Base-by-base conservation (phyloP, 768 basidiomycete genomes). In the Auricularia cornea region DNA sequence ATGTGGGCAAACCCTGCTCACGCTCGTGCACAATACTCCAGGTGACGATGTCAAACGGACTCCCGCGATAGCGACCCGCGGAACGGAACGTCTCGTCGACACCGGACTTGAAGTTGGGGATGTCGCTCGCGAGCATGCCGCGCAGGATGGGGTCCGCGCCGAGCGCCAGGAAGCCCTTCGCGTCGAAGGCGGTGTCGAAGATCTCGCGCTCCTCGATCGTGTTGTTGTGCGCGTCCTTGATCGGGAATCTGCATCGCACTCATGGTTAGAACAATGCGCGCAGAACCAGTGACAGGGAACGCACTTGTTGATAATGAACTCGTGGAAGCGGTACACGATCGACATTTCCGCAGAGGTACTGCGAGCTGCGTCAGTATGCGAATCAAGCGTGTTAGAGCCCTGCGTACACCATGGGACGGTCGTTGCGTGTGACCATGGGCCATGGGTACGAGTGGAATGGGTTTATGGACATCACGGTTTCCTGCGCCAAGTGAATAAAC, bases 1-100 rank as follows among this genome's bases (percentile, higher is more conserved):
- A 57, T 1, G 54, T 57, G 10, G 54, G 54, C 3, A 57, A 26
- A 26, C 54, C 54, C 54, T 57, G 54, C 54, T 57, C 54, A 26
- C 54, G 54, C 54, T 57, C 54, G 54, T 57, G 54, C 5, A 57
- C 54, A 30, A 57, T 57, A 30, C 54, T 57, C 54, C 54, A 57
- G 20, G 54, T 57, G 54, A 57, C 54, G 10, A 57, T 57, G 28
- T 57, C 54, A 29, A 57, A 57, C 4, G 54, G 54, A n/a, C 10
- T 26, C 26, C 54, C 54, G 14, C 54, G 26, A 31, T 57, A 57
- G 4, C 11, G 28, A 28, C 54, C 54, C 11, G 54, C 54, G 11
- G 54, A 57, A 20, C 54, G 54, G 54, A 57, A 57, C 18, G 54
- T 57, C 54, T 57, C 54, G 30, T 57, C 54, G 26, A 57, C 54